Evolutionary conservation across 495 filamentous ascomycete genomes (phyloP), one percentile per base, ranked within the genome.

Genomic region (Trypethelium eluteriae): DNA sequence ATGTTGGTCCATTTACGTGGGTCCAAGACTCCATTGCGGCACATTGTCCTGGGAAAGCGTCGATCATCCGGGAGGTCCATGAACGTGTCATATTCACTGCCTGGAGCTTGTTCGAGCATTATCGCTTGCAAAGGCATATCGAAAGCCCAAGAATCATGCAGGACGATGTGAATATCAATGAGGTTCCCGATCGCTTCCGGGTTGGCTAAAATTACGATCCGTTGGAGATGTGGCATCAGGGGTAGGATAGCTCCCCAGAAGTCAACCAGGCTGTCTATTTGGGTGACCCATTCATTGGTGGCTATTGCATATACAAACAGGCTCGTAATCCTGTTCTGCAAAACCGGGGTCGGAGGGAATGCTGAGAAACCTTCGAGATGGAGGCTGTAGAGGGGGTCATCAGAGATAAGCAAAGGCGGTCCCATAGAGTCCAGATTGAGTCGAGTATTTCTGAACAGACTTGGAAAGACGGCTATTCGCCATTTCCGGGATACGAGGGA

Each of bases 111-210:
- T 32, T 70, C 65, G 2, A 73, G n/a, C 32, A 67, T 38, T 38
- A 53, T 18, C 16, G 49, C 49, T 18, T 73, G 69, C 16, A 66
- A 68, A 5, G 53, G 62, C 69, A 73, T 73, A 44, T 73, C 71
- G 9, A 73, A 73, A 25, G 71, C 70, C 71, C 71, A 73, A 36
- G 66, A 67, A 39, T 64, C 59, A 32, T 34, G 14, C 25, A 36
- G 32, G 57, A n/a, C 39, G 50, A 32, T 38, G 11, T 35, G 34
- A 44, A 10, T 5, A 62, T 6, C 2, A 14, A 39, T 16, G 32
- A 38, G 49, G 44, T 67, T 32, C 34, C 56, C 61, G 41, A 10
- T 9, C n/a, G n/a, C 65, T 3, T 32, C 46, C 38, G 32, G 57
- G 11, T n/a, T 68, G 25, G 49, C 49, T 18, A 53, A 18, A 53